Evolutionary conservation across 78 protist genomes (phyloP).

Genomic region (Dictyostelium citrinum): DNA sequence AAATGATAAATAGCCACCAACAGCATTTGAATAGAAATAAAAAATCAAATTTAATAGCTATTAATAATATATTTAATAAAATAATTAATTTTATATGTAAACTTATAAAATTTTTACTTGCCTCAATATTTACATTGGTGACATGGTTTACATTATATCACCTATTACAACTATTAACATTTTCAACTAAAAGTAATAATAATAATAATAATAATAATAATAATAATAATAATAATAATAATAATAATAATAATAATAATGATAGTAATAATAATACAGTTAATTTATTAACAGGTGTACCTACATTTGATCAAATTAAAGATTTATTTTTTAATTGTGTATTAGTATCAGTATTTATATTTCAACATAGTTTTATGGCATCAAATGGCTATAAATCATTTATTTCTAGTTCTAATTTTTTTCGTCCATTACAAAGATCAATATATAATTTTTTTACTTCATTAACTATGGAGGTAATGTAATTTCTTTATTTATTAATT

Average conservation of each 20-base stretch:
- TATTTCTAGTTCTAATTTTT: background rate
- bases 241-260: background rate
- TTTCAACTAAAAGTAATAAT: background rate
- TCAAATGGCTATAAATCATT: background rate
- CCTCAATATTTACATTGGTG: background rate
- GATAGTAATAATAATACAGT: background rate
- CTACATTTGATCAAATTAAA: background rate
- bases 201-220: background rate
- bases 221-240: background rate
- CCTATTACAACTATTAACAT: background rate
- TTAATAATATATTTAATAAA: background rate
- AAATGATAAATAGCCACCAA: background rate
- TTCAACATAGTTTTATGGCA: conserved; percentile 9
- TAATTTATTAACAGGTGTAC: background rate
- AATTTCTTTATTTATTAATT: background rate
- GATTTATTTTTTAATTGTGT: background rate
- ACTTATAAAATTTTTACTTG: background rate
- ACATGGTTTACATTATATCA: background rate
- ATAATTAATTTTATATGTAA: background rate
- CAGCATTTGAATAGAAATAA: background rate
- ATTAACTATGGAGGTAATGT: background rate
- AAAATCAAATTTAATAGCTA: background rate
- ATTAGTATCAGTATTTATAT: background rate
- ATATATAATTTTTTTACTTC: background rate
- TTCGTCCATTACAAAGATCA: background rate